Evolutionary conservation across 2,329 filamentous ascomycete species (phyloP).

Genomic region (Lasiodiplodia citricola): DNA sequence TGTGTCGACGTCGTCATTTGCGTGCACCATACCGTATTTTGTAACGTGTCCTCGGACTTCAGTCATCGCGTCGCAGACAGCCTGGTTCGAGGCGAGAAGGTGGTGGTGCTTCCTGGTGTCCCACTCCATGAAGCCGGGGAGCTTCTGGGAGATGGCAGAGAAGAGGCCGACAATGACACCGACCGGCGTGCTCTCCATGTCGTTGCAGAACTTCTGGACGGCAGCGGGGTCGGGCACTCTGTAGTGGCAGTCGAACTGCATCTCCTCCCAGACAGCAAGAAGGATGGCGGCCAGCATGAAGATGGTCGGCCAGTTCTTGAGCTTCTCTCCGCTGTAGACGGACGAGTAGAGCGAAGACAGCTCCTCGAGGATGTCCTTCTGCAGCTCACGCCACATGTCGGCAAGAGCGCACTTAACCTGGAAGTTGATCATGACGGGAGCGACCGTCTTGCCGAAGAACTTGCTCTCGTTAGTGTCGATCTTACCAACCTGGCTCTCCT

Average conservation of each 20-base stretch:
- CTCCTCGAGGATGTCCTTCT: slow-evolving; percentile 95
- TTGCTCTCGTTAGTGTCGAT: slow-evolving; percentile 86
- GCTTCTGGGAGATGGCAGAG: slow-evolving; percentile 96
- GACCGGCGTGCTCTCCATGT: slow-evolving; percentile 96
- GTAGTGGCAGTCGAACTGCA: slow-evolving; percentile 98
- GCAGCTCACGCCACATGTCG: slow-evolving; percentile 96
- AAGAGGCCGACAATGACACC: slow-evolving; percentile 96
- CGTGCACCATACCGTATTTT: slow-evolving; percentile 78
- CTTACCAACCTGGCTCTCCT: slow-evolving; percentile 77
- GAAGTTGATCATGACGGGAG: slow-evolving; percentile 99
- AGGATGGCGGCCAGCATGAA: slow-evolving; percentile 96
- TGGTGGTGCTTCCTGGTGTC: slow-evolving; percentile 90
- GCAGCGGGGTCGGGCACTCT: slow-evolving; percentile 82
- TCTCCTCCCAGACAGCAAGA: slow-evolving; percentile 95
- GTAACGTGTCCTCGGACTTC: slow-evolving; percentile 91
- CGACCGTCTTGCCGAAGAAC: slow-evolving; percentile 87
- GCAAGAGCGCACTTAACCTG: slow-evolving; percentile 97
- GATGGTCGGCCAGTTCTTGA: slow-evolving; percentile 99
- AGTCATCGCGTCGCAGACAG: slow-evolving; percentile 94
- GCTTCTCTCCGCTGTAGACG: slow-evolving; percentile 94
- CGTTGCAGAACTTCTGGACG: slow-evolving; percentile 91
- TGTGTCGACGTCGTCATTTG: background rate
- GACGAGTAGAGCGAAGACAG: slow-evolving; percentile 93
- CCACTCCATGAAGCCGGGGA: slow-evolving; percentile 92
- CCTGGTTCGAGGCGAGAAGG: slow-evolving; percentile 85